Base-by-base conservation (phyloP, 139 green algal genomes). In the Yamagishiella unicocca region DNA sequence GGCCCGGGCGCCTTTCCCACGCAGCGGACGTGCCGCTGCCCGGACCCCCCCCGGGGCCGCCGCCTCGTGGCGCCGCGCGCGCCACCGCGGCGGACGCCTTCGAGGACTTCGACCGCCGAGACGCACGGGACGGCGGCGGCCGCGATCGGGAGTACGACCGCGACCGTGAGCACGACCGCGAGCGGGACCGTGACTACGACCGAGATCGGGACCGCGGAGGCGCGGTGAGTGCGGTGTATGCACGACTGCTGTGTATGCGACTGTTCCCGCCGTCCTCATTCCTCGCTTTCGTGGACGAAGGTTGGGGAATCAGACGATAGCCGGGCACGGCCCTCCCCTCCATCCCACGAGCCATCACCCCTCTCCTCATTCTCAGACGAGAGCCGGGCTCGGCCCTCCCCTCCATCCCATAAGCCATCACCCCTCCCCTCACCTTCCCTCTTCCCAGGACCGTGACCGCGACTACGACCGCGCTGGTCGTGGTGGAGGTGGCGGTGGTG, bases 11-110 rank as follows among this genome's bases (percentile, higher is more conserved):
- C n/a, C n/a, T n/a, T n/a, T 40, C 31, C 22, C 19, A 54, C 8
- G 27, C 50, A 75, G 84, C 55, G 3, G 74, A 77, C 24, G 83
- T 22, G 17, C 22, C 38, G 61, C 55, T 81, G 42, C 84, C 62
- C 14, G 72, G 43, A 0, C 84, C 84, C 24, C 84, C 84, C 27
- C 79, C 79, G 1, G 79, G 79, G 3, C 79, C 79, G 33, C 84
- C 84, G 33, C 84, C 84, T 5, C 84, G 62, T 17, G 43, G 81
- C 81, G 81, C 35, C 46, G n/a, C 37, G 2, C 45, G 64, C 10
- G 64, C 43, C 64, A 78, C 64, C 35, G 81, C 81, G 22, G 66
- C 66, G 35, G 81, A 87, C 37, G 64, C 64, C 0, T 78, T 79
- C 31, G 81, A 78, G 25, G 81, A 87, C 81, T 45, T 71, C 27